Evolutionary conservation across 192 early-diverging fungal species (phyloP), one percentile per base, ranked within the genome.

Genomic region (Coemansia sp.): DNA sequence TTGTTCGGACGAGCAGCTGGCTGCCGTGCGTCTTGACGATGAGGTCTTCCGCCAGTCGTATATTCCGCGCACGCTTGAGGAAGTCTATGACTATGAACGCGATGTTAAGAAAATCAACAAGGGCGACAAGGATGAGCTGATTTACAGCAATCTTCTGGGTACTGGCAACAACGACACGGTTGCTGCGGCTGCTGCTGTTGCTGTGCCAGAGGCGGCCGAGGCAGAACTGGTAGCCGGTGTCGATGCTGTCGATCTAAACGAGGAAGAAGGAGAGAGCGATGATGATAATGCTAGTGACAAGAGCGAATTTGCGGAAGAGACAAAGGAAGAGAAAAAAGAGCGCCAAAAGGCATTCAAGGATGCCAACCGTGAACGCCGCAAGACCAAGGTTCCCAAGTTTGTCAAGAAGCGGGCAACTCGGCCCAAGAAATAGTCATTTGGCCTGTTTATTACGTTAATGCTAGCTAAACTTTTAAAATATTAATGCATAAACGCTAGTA

Each of bases 341-440:
- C 89, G 92, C 48, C 96, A 98, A 69, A 82, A 86, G 51, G 85
- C 85, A 8, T 84, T 84, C 20, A 98, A 95, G 74, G 96, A 98
- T 49, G 91, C 88, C 56, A 90, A 88, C 42, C 88, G 93, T 40
- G 94, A 96, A 66, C 90, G 91, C 70, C 83, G 96, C 69, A 95
- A 97, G 69, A 84, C 82, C 68, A 98, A 98, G 82, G 87, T 95
- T 14, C 95, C 96, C 21, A 98, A 98, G 78, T 86, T 91, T 14
- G 92, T 94, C 71, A 98, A 98, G 76, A 98, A 97, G 74, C 85
- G 93, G 24, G 61, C 61, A 24, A 63, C 61, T 4, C 36, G 61
- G 8, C 51, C 49, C 5, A 63, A 63, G 24, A 63, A 63, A 53
- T 53, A 26, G 9, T 18, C 24, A 38, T 42, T 58, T 31, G 42